phyloP scores from a whole-genome alignment of 176 grass and related monocot species.

The Triticum timopheevii region DNA sequence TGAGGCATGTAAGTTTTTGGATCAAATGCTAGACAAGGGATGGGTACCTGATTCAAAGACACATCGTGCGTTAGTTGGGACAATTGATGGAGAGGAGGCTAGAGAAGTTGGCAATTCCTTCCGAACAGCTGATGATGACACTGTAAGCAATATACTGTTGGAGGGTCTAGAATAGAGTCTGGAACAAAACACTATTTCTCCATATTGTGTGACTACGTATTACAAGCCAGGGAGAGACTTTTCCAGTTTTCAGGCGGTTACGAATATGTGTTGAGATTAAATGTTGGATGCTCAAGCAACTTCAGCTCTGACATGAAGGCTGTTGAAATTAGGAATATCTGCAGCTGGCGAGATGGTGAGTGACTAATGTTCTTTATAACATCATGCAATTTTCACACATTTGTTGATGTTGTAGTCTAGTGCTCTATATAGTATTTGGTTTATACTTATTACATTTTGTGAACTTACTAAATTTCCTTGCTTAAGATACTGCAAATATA shows the following conservation, averaged over 20 bases:
- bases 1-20: constrained; percentile 58
- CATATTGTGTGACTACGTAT: neutral
- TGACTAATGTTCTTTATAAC: neutral
- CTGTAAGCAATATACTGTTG: constrained; percentile 56
- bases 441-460: neutral
- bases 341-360: neutral
- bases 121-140: constrained; percentile 30
- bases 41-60: constrained; percentile 65
- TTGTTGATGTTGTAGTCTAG: neutral
- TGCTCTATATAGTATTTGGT: neutral
- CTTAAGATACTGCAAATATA: neutral
- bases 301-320: no score
- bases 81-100: constrained; percentile 1
- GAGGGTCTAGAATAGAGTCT: constrained; percentile 46
- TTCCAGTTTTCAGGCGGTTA: no score
- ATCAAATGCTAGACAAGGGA: constrained; percentile 65
- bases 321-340: neutral
- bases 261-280: no score
- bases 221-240: no score
- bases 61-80: constrained; percentile 50
- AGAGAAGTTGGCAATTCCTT: constrained; percentile 19
- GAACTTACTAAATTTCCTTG: neutral
- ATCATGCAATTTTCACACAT: constrained; percentile 1
- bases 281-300: no score
- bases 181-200: neutral